These are phyloP conservation scores for Heracleum sosnowskyi DNA, from an alignment of 129 eudicot species.

Conservation along the genomic window DNA sequence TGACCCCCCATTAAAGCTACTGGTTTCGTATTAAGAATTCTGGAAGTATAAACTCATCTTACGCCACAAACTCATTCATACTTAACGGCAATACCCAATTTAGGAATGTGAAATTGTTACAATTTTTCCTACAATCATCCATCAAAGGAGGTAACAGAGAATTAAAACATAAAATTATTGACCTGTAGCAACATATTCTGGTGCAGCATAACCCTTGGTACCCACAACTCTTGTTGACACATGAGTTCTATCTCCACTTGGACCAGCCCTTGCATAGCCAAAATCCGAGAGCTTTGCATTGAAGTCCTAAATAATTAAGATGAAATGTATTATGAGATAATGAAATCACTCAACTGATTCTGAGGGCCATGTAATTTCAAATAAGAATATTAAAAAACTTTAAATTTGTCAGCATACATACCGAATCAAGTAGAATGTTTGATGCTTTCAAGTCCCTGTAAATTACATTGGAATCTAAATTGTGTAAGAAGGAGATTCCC, in stretches of 20 bases:
- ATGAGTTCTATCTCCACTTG: conserved; percentile 64
- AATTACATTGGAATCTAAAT: conserved; percentile 47
- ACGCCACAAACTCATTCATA: not conserved
- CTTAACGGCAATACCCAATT: not conserved
- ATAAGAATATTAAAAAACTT: not conserved
- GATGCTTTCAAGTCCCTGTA: conserved; percentile 70
- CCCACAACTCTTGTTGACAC: conserved; percentile 78
- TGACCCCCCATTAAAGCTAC: conserved; percentile 39
- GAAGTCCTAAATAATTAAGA: conserved; percentile 37
- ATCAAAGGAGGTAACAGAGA: not conserved
- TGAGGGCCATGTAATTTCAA: not conserved
- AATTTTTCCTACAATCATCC: not conserved
- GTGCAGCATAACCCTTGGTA: conserved; percentile 72
- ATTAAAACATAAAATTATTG: not conserved
- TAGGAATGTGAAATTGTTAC: not conserved
- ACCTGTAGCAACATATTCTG: conserved; percentile 72
- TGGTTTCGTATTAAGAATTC: not conserved
- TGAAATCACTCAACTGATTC: not conserved
- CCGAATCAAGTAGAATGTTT: conserved; percentile 59
- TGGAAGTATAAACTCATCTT: not conserved
- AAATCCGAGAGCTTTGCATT: conserved; percentile 63
- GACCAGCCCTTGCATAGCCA: conserved; percentile 67
- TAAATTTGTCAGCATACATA: conserved; percentile 22
- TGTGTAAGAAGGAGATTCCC: conserved; percentile 62
- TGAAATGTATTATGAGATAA: not conserved